These are phyloP conservation scores for Talaromyces verruculosus DNA, from an alignment of 2,329 filamentous ascomycete species.

Conservation along the genomic window DNA sequence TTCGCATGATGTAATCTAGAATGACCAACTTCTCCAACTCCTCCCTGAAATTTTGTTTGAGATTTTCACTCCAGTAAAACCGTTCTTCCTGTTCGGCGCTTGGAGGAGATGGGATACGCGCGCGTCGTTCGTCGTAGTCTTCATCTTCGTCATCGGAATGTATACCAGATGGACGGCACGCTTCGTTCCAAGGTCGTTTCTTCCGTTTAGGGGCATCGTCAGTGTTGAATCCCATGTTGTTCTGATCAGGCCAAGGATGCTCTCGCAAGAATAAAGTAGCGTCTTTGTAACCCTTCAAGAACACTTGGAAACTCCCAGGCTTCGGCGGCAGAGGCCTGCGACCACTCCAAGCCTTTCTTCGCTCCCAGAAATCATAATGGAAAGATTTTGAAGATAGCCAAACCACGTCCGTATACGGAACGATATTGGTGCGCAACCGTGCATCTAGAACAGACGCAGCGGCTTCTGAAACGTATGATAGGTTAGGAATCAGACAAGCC, in stretches of 20 bases:
- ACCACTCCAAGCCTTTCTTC: conserved; percentile 81
- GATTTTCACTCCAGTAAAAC: conserved; percentile 81
- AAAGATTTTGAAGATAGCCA: conserved; percentile 94
- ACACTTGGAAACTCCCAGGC: conserved; percentile 94
- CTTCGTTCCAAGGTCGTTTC: conserved; percentile 75
- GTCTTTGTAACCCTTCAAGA: conserved; percentile 94
- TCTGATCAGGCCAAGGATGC: conserved; percentile 95
- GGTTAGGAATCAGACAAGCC: conserved; percentile 92
- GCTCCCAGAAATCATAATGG: conserved; percentile 97
- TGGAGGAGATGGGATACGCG: conserved; percentile 44
- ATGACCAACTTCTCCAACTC: conserved; percentile 97
- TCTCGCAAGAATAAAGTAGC: conserved; percentile 93
- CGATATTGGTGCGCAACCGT: conserved; percentile 84
- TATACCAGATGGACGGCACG: conserved; percentile 68
- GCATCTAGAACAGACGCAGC: conserved; percentile 93
- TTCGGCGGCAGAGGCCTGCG: conserved; percentile 85
- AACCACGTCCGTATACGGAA: conserved; percentile 95
- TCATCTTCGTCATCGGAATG: conserved; percentile 63
- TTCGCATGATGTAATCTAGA: conserved; percentile 97
- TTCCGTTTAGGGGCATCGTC: conserved; percentile 66
- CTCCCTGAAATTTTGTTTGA: conserved; percentile 91
- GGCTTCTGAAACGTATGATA: conserved; percentile 96
- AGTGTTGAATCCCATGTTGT: conserved; percentile 66
- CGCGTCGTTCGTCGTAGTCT: conserved; percentile 38
- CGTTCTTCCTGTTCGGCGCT: conserved; percentile 49